Evolutionary conservation across 768 basidiomycete genomes (phyloP), one percentile per base, ranked within the genome.

Genomic region (Tricholomella constricta): DNA sequence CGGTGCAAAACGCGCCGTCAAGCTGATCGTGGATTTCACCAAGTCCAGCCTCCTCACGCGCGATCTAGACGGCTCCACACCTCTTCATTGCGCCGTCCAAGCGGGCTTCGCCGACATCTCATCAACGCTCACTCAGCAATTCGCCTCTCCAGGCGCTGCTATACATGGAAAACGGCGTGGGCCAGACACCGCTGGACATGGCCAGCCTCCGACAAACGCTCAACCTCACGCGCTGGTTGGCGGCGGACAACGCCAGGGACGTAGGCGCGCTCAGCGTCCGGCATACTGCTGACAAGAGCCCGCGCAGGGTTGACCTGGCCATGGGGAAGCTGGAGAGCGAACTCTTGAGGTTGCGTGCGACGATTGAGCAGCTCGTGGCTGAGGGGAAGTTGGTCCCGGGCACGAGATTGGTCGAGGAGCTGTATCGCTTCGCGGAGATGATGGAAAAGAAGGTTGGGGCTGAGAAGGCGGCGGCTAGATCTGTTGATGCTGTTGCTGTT

Each of bases 101-200:
- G 25, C 50, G 0, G 67, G 70, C 19, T 73, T 56, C 52, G 19
- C 69, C 0, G 58, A 70, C 19, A 78, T 81, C 8, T 68, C 73
- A 1, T 55, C 70, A 25, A 45, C 70, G 9, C 67, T 85, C 19
- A 56, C n/a, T 80, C 29, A 63, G 70, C n/a, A n/a, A 1, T 69
- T 66, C 1, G 66, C 70, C 2, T 74, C 78, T 20, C 52, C 64
- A 0, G 73, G 77, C 29, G 69, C 64, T 0, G n/a, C 62, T 84
- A 2, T 67, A 69, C 51, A 65, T 73, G 34, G 84, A 86, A 62
- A 78, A 85, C 53, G 75, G 73, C 17, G 76, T 79, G 14, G 80
- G 78, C 2, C 69, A 76, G 48, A 75, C 74, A 1, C 67, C 74
- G 1, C 49, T 74, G 9, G 80, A 80, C 48, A 70, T 75, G 35